Evolutionary conservation across 2,329 filamentous ascomycete genomes (phyloP).

Genomic region (Parastagonospora nodorum): DNA sequence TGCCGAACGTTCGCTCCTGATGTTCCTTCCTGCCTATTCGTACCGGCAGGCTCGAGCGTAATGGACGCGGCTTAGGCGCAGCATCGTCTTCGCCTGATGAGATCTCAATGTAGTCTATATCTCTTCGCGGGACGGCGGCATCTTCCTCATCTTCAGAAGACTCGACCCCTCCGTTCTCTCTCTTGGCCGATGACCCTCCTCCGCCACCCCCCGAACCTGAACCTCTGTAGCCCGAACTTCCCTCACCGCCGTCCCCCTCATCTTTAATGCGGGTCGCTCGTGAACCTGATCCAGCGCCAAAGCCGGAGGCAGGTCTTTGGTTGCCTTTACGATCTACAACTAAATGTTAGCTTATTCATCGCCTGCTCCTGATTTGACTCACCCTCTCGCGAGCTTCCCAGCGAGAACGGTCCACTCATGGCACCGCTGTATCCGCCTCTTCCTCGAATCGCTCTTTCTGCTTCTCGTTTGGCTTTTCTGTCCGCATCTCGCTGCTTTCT

Average conservation of each 20-base stretch:
- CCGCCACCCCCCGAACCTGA: slow-evolving; percentile 16
- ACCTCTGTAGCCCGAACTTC: slow-evolving; percentile 20
- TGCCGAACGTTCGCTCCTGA: slow-evolving; percentile 57
- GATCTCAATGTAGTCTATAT: slow-evolving; percentile 65
- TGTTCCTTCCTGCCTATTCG: slow-evolving; percentile 62
- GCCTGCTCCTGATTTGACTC: slow-evolving; percentile 4
- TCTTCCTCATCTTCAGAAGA: slow-evolving; percentile 59
- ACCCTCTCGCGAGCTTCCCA: slow-evolving; percentile 35
- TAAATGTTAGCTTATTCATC: slow-evolving; percentile 5
- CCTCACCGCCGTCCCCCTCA: slow-evolving; percentile 32
- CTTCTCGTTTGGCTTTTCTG: slow-evolving; percentile 24
- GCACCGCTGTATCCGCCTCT: slow-evolving; percentile 51
- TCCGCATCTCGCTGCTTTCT: slow-evolving; percentile 28
- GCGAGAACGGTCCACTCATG: slow-evolving; percentile 51
- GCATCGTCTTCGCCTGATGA: slow-evolving; percentile 58
- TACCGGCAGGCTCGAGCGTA: slow-evolving; percentile 50
- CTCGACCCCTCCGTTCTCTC: slow-evolving; percentile 48
- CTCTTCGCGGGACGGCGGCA: slow-evolving; percentile 49
- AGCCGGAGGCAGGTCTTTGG: slow-evolving; percentile 26
- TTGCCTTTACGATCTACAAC: slow-evolving; percentile 27
- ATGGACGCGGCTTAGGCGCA: slow-evolving; percentile 23
- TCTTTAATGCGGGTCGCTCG: slow-evolving; percentile 38
- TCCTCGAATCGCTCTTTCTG: slow-evolving; percentile 33
- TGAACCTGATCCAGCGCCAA: slow-evolving; percentile 35
- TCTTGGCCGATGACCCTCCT: slow-evolving; percentile 22